Percentiles rank a stretch among this genome's conserved stretches.
These are phyloP conservation scores for Nakazawaea anatomiae DNA, from an alignment of 805 yeast species.

Conservation along the genomic window DNA sequence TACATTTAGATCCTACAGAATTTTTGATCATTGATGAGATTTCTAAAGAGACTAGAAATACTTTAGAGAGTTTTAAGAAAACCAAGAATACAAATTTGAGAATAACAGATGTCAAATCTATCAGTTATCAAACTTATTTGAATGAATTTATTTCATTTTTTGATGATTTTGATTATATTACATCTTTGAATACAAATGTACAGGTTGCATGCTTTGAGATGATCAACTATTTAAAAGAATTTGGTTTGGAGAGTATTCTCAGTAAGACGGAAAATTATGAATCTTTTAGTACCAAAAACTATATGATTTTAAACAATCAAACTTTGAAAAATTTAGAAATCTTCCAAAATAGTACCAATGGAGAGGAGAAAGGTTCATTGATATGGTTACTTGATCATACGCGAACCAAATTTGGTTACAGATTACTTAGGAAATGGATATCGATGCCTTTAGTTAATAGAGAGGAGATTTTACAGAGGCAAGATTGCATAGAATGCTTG, in stretches of 20 bases:
- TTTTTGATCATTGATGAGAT: slow-evolving; percentile 37
- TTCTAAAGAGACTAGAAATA: slow-evolving; percentile 25
- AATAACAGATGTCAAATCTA: neutral
- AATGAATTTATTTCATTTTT: slow-evolving; percentile 1
- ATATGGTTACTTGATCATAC: slow-evolving; percentile 82
- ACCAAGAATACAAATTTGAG: slow-evolving; percentile 14
- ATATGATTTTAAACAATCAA: slow-evolving; percentile 56
- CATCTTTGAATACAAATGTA: slow-evolving; percentile 19
- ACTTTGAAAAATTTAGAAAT: slow-evolving; percentile 72
- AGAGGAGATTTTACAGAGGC: slow-evolving; percentile 51
- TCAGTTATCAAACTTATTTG: neutral
- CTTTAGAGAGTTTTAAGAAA: slow-evolving; percentile 5
- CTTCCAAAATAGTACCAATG: slow-evolving; percentile 57
- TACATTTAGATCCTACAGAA: slow-evolving; percentile 76
- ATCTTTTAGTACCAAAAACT: slow-evolving; percentile 42
- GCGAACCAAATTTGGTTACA: slow-evolving; percentile 66
- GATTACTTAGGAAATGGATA: slow-evolving; percentile 69
- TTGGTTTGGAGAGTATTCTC: slow-evolving; percentile 53
- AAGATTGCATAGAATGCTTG: slow-evolving; percentile 52
- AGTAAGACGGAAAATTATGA: slow-evolving; percentile 42
- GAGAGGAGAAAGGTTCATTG: slow-evolving; percentile 57
- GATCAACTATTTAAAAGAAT: slow-evolving; percentile 53
- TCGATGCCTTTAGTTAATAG: slow-evolving; percentile 59
- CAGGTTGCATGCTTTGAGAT: slow-evolving; percentile 40
- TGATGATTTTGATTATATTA: slow-evolving; percentile 19